A percentile compares a stretch with the other conserved stretches of the same genome.
phyloP scores from a whole-genome alignment of 352 stramenopile species.

The Blastocystis sp. region DNA sequence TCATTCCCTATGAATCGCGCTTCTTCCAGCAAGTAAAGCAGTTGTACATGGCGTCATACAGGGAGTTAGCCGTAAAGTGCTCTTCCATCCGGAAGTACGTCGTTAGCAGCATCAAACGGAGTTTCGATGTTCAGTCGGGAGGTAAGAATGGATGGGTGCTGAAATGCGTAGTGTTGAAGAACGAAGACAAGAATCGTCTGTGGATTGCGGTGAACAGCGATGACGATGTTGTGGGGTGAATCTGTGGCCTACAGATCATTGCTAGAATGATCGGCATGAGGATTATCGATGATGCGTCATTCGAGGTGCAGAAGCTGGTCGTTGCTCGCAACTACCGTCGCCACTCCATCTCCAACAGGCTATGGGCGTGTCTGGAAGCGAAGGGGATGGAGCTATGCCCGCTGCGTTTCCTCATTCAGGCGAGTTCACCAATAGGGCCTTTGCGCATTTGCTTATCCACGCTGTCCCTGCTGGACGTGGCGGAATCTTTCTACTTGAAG shows the following conservation, averaged over 20 bases:
- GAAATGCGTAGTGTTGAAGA: constrained; percentile 54
- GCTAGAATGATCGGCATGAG: constrained; percentile 39
- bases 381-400: constrained; percentile 8
- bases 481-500: constrained; percentile 43
- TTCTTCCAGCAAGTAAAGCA: constrained; percentile 22
- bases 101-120: not conserved
- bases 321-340: constrained; percentile 23
- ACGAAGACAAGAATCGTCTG: not conserved
- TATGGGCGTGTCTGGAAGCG: constrained; percentile 10
- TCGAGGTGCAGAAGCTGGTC: constrained; percentile 59
- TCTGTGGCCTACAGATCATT: not conserved
- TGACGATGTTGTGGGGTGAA: constrained; percentile 21
- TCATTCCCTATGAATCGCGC: not conserved
- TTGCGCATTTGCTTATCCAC: constrained; percentile 44
- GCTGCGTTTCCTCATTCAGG: not conserved
- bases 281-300: not conserved
- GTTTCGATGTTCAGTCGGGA: not conserved
- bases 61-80: constrained; percentile 1
- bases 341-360: not conserved
- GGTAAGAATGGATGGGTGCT: not conserved
- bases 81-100: constrained; percentile 33
- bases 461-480: constrained; percentile 36
- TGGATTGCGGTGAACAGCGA: constrained; percentile 35
- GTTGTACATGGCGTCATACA: constrained; percentile 28
- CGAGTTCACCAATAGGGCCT: constrained; percentile 23